Evolutionary conservation across 805 yeast genomes (phyloP).

Genomic region (Starmerella etchellsii): DNA sequence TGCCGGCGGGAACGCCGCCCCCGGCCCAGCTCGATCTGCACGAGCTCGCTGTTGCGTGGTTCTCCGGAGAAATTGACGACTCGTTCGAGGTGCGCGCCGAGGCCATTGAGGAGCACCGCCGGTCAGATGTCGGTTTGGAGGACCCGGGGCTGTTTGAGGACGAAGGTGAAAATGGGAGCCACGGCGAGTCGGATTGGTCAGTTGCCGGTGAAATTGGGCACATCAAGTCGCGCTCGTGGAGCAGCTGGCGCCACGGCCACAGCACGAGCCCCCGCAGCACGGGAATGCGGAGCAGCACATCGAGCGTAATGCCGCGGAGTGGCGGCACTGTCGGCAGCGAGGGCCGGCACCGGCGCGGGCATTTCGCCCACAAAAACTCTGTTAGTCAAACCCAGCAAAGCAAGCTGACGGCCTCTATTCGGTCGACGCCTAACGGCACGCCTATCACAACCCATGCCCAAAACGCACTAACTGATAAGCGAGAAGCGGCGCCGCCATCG

Average conservation of each 20-base stretch:
- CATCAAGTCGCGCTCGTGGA: not conserved
- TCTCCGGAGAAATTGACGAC: slow-evolving; percentile 6
- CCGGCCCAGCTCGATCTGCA: not conserved
- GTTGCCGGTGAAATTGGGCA: not conserved
- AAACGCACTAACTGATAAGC: too few relatives aligned
- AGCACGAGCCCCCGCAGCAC: not conserved
- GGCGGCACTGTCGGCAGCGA: not conserved
- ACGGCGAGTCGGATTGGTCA: not conserved
- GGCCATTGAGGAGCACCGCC: not conserved
- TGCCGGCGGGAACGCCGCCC: not conserved
- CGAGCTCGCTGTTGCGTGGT: slow-evolving; percentile 10
- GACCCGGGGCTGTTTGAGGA: slow-evolving; percentile 10
- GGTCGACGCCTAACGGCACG: too few relatives aligned
- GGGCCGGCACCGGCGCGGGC: not conserved
- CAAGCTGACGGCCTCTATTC: too few relatives aligned
- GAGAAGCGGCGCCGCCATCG: too few relatives aligned
- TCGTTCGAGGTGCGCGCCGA: slow-evolving; percentile 2
- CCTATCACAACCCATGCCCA: too few relatives aligned
- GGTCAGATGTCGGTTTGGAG: not conserved
- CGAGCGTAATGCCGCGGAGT: not conserved
- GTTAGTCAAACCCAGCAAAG: too few relatives aligned
- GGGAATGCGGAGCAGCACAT: too few relatives aligned
- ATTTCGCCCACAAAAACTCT: too few relatives aligned
- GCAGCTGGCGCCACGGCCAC: too few relatives aligned
- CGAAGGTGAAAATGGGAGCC: slow-evolving; percentile 4